A percentile compares a stretch with the other conserved stretches of the same genome.
Evolutionary conservation across 345 rosid genomes (phyloP).

Genomic region (Citrus trifoliata): DNA sequence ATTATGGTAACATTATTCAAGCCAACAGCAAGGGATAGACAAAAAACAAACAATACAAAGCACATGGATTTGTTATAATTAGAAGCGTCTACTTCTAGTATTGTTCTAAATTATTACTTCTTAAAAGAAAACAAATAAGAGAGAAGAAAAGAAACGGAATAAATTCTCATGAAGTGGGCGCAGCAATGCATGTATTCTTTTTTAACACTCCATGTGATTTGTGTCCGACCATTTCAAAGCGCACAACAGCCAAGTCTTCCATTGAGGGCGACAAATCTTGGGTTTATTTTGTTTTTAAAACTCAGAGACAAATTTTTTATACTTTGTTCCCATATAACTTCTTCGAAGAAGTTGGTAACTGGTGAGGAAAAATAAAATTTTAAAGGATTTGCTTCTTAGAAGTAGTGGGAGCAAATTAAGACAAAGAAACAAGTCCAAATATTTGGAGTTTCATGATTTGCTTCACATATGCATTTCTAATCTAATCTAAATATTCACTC

Average conservation of each 20-base stretch:
- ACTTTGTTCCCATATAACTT: not conserved
- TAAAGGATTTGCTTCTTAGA: not conserved
- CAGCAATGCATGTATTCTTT: constrained; percentile 5
- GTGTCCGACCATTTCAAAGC: constrained; percentile 29
- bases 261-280: constrained; percentile 14
- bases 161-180: constrained; percentile 33
- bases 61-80: not conserved
- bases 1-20: not conserved
- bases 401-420: not conserved
- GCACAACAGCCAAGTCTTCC: constrained; percentile 7
- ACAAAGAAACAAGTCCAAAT: not conserved
- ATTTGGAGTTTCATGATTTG: not conserved
- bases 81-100: not conserved
- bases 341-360: not conserved
- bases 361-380: too few species aligned
- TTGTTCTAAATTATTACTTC: not conserved
- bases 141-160: constrained; percentile 15
- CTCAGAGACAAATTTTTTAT: not conserved
- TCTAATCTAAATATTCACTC: too few species aligned
- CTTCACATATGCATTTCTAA: too few species aligned
- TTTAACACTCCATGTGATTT: constrained; percentile 25
- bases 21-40: not conserved
- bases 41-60: not conserved
- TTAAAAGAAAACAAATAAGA: not conserved
- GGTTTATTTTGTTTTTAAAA: not conserved